Evolutionary conservation across 2,329 filamentous ascomycete genomes (phyloP), one percentile per base, ranked within the genome.

Genomic region (Fusarium siculi): DNA sequence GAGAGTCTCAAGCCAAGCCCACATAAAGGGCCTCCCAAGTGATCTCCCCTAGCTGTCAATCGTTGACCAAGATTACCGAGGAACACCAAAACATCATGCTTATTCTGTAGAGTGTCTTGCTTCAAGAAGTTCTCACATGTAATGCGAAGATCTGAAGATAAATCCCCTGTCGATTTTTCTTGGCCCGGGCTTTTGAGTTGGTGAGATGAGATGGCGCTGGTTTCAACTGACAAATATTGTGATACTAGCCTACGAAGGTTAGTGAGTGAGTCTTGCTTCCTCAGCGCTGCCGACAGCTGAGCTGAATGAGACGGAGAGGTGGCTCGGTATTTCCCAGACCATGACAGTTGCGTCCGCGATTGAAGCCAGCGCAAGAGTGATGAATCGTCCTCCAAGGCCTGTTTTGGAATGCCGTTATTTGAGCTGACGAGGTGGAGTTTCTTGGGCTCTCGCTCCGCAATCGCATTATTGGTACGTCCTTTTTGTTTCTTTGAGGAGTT

Each of bases 1-100:
- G 82, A 81, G 42, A 81, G 65, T 54, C 64, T 70, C 55, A 83
- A 65, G 4, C 76, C 81, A 36, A 80, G 62, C 21, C 76, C 75
- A 46, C 79, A 77, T 14, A 85, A 67, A 4, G 76, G 50, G 1
- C 68, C 47, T 18, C 80, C 76, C 10, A 83, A 49, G 30, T 72
- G 63, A 11, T 72, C 55, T 9, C 66, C 70, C 25, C 75, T 63
- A 12, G 67, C 66, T 7, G 79, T 73, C 15, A 84, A 73, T 47
- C 79, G 80, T 47, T 83, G 76, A 32, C 78, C 73, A 19, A 87
- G 60, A 67, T 85, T 85, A 59, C 85, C 84, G 30, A 87, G 71
- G 55, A 87, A 80, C 2, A 76, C 68, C 43, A 86, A 74, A 16
- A 70, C 70, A 53, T 79, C 71, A 10, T 73, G 66, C 28, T 55